Conservation (phyloP, 805 yeast species). For the Kodamaea leandrae region DNA sequence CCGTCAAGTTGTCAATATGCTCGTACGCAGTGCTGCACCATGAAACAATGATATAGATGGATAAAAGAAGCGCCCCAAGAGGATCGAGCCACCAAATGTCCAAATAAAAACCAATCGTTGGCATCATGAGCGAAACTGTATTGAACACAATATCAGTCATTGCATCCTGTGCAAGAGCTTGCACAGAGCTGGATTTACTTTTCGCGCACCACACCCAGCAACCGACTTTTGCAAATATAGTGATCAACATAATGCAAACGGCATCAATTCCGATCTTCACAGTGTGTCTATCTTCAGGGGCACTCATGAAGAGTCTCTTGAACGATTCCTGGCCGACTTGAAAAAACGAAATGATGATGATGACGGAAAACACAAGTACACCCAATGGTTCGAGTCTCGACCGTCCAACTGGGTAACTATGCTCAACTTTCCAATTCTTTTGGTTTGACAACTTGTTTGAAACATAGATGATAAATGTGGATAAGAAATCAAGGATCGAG, state of each 20-base stretch:
- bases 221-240: constrained; percentile 56
- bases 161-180: constrained; percentile 81
- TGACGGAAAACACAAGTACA: constrained; percentile 66
- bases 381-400: constrained; percentile 76
- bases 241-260: constrained; percentile 55
- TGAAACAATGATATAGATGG: constrained; percentile 57
- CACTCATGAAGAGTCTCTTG: constrained; percentile 40
- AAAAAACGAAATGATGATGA: constrained; percentile 67
- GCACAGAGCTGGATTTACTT: constrained; percentile 63
- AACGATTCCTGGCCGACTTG: constrained; percentile 70
- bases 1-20: constrained; percentile 73
- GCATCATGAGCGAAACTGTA: constrained; percentile 67
- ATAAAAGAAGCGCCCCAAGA: constrained; percentile 63
- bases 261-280: constrained; percentile 53
- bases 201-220: constrained; percentile 65
- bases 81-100: constrained; percentile 73
- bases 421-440: constrained; percentile 45
- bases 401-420: constrained; percentile 66
- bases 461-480: constrained; percentile 68
- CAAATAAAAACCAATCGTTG: constrained; percentile 53
- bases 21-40: constrained; percentile 68
- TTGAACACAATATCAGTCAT: constrained; percentile 75
- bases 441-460: constrained; percentile 52
- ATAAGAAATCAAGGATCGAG: constrained; percentile 68
- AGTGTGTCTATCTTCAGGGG: constrained; percentile 31